Conservation (phyloP, 768 basidiomycete genomes). For the Dacryopinax primogenitus region DNA sequence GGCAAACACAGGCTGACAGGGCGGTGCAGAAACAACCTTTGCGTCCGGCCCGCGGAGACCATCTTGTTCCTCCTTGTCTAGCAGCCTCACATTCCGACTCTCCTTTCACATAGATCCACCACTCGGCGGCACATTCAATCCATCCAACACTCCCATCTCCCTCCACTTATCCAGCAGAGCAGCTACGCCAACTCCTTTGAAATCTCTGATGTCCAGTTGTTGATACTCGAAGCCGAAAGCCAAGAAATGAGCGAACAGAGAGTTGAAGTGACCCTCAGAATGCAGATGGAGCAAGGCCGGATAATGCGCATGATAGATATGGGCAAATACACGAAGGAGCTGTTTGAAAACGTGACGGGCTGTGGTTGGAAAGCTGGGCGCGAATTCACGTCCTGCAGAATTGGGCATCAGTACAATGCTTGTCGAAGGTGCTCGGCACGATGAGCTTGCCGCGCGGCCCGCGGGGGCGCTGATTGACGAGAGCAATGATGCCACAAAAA, state of each 20-base stretch:
- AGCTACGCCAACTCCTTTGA: slow-evolving; percentile 72
- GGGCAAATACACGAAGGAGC: slow-evolving; percentile 90
- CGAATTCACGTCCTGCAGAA: slow-evolving; percentile 65
- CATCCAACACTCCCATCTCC: slow-evolving; percentile 64
- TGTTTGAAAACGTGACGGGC: slow-evolving; percentile 92
- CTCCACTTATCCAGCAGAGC: slow-evolving; percentile 81
- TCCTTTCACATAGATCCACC: slow-evolving; percentile 7
- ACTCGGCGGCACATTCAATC: neutral
- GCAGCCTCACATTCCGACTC: neutral
- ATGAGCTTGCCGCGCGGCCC: neutral
- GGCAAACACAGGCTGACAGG: slow-evolving; percentile 1
- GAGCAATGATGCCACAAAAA: neutral
- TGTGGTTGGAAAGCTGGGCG: slow-evolving; percentile 75
- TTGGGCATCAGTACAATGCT: neutral
- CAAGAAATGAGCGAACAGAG: slow-evolving; percentile 93
- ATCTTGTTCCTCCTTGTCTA: neutral
- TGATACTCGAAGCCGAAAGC: slow-evolving; percentile 94
- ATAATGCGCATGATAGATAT: slow-evolving; percentile 94
- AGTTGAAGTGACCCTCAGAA: slow-evolving; percentile 90
- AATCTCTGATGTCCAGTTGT: slow-evolving; percentile 75
- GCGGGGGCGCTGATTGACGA: neutral
- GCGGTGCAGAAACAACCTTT: slow-evolving; percentile 7
- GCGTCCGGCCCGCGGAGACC: slow-evolving; percentile 7
- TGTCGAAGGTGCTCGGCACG: neutral
- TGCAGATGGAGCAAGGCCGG: slow-evolving; percentile 73